Evolutionary conservation across 768 basidiomycete genomes (phyloP), one percentile per base, ranked within the genome.

Genomic region (Phaffia tasmanica): DNA sequence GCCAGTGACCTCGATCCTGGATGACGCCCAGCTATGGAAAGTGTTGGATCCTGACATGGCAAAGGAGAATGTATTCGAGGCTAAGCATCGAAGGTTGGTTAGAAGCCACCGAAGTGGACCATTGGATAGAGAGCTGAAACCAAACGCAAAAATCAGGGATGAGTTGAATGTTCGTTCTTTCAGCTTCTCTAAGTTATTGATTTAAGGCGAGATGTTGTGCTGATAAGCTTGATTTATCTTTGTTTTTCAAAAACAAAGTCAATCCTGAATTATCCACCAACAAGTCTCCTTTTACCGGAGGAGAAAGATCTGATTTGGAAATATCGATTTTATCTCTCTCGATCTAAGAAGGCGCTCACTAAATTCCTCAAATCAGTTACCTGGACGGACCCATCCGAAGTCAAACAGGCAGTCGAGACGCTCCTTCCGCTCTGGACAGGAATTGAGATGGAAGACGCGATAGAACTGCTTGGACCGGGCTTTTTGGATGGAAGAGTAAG

Each of bases 231-330:
- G 65, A 35, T 23, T 4, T 46, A 18, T 8, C 27, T 21, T 46
- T 15, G n/a, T n/a, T n/a, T n/a, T 23, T 21, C 3, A 56, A 49
- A 1, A 7, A 25, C 27, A 0, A 70, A 97, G 92, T 84, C 85
- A 69, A 90, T 99, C 57, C 83, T 99, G 60, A 85, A 85, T 60
- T 91, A 97, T 70, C 86, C 93, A 0, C 95, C 95, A 0, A 93
- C 88, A 67, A 88, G 86, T 67, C 81, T 82, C 14, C 80, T 99
- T 9, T 88, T 84, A 3, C 85, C 90, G 0, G 88, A 92, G 72
- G 94, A 98, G 77, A 95, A 94, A 74, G 94, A 98, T 71, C 79
- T 93, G 51, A 85, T 98, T 49, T 99, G 95, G 95, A 93, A 94
- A 75, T 99, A 94, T 81, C 84, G 95, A n/a, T 99, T 97, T 78